A percentile compares a stretch with the other conserved stretches of the same genome.
These are phyloP conservation scores for Coemansia sp. DNA, from an alignment of 192 early-diverging fungal genomes.

Conservation along the genomic window DNA sequence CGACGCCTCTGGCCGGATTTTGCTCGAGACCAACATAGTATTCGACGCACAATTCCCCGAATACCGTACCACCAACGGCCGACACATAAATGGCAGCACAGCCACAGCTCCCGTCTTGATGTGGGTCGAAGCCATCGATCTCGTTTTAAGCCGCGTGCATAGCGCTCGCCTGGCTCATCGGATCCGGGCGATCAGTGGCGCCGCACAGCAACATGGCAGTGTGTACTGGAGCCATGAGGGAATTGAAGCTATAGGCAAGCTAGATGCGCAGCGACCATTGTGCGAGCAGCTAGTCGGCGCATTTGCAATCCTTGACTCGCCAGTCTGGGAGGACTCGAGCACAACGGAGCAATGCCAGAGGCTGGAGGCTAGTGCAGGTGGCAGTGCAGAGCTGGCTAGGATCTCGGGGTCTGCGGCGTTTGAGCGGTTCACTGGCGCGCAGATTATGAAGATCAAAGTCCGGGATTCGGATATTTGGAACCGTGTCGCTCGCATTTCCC, in stretches of 20 bases:
- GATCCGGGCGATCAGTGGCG: constrained; percentile 62
- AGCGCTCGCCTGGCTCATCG: constrained; percentile 31
- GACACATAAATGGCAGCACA: constrained; percentile 47
- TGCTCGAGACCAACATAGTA: constrained; percentile 56
- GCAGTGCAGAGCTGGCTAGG: constrained; percentile 59
- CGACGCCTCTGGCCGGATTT: constrained; percentile 19
- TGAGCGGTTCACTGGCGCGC: constrained; percentile 79
- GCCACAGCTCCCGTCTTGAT: constrained; percentile 70
- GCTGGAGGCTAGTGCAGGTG: constrained; percentile 64
- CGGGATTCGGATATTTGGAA: constrained; percentile 6
- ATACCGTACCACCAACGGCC: constrained; percentile 54
- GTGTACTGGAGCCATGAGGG: constrained; percentile 70
- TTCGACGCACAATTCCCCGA: constrained; percentile 66
- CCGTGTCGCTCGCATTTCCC: constrained; percentile 56
- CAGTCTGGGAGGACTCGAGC: constrained; percentile 84
- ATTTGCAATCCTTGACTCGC: constrained; percentile 54
- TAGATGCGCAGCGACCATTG: constrained; percentile 48
- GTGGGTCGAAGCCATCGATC: constrained; percentile 76
- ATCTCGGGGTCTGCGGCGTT: constrained; percentile 74
- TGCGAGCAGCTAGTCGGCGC: constrained; percentile 60
- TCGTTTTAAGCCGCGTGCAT: constrained; percentile 56
- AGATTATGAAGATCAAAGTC: constrained; percentile 64
- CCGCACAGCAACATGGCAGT: constrained; percentile 84
- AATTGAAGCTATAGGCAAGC: constrained; percentile 27
- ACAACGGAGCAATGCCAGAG: constrained; percentile 61